phyloP scores from a whole-genome alignment of 2,329 filamentous ascomycete species.

The Exophiala alcalophila region DNA sequence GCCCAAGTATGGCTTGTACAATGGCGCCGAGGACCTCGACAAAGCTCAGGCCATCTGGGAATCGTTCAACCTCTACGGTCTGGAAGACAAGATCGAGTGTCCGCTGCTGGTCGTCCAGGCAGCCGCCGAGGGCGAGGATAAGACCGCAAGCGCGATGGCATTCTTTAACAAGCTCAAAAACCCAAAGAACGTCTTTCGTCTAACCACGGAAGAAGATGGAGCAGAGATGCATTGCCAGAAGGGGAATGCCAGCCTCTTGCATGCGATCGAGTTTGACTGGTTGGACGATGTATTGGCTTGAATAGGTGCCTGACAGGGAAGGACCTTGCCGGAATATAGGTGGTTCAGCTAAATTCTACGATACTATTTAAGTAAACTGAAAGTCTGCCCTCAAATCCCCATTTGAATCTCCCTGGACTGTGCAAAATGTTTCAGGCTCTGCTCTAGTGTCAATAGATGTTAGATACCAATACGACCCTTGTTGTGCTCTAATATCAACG shows the following conservation, averaged over 20 bases:
- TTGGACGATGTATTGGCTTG: slow-evolving; percentile 12
- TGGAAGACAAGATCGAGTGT: slow-evolving; percentile 15
- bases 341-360: no score
- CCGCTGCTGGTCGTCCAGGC: slow-evolving; percentile 10
- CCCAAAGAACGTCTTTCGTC: slow-evolving; percentile 10
- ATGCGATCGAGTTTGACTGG: slow-evolving; percentile 18
- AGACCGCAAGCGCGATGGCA: neutral
- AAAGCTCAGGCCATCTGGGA: slow-evolving; percentile 1
- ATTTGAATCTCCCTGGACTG: no score
- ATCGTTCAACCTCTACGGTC: slow-evolving; percentile 4
- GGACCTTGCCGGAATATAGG: no score
- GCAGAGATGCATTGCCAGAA: slow-evolving; percentile 18
- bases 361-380: no score
- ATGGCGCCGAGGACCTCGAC: slow-evolving; percentile 5
- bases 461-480: no score
- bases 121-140: slow-evolving; percentile 9
- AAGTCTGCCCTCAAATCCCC: no score
- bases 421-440: no score
- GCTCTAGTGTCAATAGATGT: no score
- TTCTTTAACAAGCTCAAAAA: slow-evolving; percentile 16
- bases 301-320: no score
- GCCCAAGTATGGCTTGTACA: slow-evolving; percentile 14
- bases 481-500: no score
- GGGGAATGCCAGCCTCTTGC: slow-evolving; percentile 12
- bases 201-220: slow-evolving; percentile 12